Conservation (phyloP, 2,329 filamentous ascomycete genomes). For the Moelleriella libera region DNA sequence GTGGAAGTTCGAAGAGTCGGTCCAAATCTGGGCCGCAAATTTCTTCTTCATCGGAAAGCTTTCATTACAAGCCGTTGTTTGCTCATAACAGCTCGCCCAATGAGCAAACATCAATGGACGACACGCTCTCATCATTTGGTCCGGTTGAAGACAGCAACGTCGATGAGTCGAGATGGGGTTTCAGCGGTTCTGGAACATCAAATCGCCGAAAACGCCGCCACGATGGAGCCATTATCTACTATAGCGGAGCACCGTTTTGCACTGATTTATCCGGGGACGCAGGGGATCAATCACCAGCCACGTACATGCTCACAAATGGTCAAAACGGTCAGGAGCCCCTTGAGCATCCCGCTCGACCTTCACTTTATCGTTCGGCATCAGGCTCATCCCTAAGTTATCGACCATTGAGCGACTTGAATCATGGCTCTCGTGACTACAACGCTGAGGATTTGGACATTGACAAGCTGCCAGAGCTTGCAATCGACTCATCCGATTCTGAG, state of each 20-base stretch:
- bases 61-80: slow-evolving; percentile 53
- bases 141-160: slow-evolving; percentile 32
- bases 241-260: slow-evolving; percentile 66
- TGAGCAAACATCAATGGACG: slow-evolving; percentile 31
- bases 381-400: slow-evolving; percentile 34
- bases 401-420: slow-evolving; percentile 29
- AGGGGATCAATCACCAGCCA: slow-evolving; percentile 30
- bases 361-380: slow-evolving; percentile 28
- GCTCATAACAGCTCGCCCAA: slow-evolving; percentile 32
- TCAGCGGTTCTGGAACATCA: slow-evolving; percentile 32
- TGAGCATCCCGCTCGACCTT: slow-evolving; percentile 8
- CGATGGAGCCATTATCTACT: slow-evolving; percentile 72
- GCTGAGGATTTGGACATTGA: slow-evolving; percentile 15
- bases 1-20: slow-evolving; percentile 19
- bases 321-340: slow-evolving; percentile 16
- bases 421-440: slow-evolving; percentile 6
- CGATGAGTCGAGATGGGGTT: slow-evolving; percentile 30
- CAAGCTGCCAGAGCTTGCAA: slow-evolving; percentile 14
- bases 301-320: slow-evolving; percentile 32
- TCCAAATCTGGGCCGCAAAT: slow-evolving; percentile 25
- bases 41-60: slow-evolving; percentile 28
- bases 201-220: slow-evolving; percentile 39
- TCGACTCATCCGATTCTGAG: slow-evolving; percentile 18
- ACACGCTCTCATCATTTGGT: slow-evolving; percentile 33
- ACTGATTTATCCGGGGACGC: slow-evolving; percentile 63